Conservation (phyloP, 2,329 filamentous ascomycete genomes). For the Oidium heveae region DNA sequence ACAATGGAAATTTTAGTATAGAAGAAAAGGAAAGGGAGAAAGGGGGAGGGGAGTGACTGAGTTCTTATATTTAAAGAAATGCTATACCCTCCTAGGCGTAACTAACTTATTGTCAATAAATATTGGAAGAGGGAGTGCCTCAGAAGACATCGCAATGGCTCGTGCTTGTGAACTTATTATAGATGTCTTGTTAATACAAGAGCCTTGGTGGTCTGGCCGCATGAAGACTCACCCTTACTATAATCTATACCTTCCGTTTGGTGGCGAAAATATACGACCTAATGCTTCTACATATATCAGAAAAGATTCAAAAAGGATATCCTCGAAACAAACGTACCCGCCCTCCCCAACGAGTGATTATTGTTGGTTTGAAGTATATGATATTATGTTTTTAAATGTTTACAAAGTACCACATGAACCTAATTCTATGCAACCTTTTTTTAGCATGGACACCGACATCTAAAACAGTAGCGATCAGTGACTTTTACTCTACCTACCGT, state of each 20-base stretch:
- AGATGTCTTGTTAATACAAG: neutral
- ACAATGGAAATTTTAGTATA: too few relatives aligned
- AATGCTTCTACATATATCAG: neutral
- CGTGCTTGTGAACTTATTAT: neutral
- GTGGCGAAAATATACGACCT: neutral
- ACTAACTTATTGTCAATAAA: neutral
- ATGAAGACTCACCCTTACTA: neutral
- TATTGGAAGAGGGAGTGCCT: neutral
- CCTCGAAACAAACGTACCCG: neutral
- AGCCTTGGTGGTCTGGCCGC: neutral
- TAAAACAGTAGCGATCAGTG: too few relatives aligned
- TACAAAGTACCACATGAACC: neutral
- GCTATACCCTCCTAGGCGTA: neutral
- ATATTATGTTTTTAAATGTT: too few relatives aligned
- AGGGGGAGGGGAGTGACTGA: too few relatives aligned
- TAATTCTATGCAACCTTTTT: neutral
- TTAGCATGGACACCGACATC: too few relatives aligned
- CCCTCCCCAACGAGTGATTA: neutral
- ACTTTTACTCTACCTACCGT: too few relatives aligned
- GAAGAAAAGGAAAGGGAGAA: too few relatives aligned
- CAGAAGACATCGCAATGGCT: neutral
- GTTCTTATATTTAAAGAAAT: too few relatives aligned
- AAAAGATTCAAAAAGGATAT: neutral
- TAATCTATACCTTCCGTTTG: neutral
- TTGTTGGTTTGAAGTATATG: too few relatives aligned